Evolutionary conservation across 2,329 filamentous ascomycete species (phyloP), one percentile per base, ranked within the genome.

Genomic region (Aureobasidium melanogenum): DNA sequence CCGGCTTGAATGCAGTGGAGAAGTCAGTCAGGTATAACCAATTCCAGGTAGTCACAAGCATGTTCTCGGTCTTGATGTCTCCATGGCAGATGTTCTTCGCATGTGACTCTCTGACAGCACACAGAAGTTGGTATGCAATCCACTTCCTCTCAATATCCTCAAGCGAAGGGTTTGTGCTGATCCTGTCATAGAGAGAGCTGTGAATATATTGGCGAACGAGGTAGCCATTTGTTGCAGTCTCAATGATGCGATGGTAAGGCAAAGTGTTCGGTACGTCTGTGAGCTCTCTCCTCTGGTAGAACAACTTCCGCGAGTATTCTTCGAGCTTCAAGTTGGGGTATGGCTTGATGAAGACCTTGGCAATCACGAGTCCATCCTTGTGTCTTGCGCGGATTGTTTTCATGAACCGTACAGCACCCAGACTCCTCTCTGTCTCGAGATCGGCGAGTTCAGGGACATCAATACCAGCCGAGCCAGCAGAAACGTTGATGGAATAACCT

Each of bases 71-170:
- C 79, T 99, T 99, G 78, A 99, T 97, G 71, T 99, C 95, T 62
- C 94, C 95, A 72, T 99, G 94, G 72, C 92, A 97, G 56, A 99
- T 82, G 68, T 95, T 89, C 50, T 88, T 83, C 30, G 88, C 82
- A 73, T 99, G 94, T 69, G 91, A 97, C 74, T 99, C 95, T 61
- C 92, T 86, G 62, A 99, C 79, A 2, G 90, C 92, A 73, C 91
- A 97, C 12, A 99, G 82, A 2, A 99, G 82, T 76, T 99, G 94
- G 69, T 96, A 99, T 0, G 93, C 89, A 55, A 99, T 83, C 94
- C 94, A 99, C 77, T 96, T 97, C 81, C 97, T 97, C 75, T 99
- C 94, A 66, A 99, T 94, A 66, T 96, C 90, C 74, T 99, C 95
- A 10, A 97, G 80, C 68, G 99, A 99, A 0, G 94, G 95, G 8